A percentile compares a stretch with the other conserved stretches of the same genome.
Conservation (phyloP, 139 green algal species). For the Chlorella sp. region DNA sequence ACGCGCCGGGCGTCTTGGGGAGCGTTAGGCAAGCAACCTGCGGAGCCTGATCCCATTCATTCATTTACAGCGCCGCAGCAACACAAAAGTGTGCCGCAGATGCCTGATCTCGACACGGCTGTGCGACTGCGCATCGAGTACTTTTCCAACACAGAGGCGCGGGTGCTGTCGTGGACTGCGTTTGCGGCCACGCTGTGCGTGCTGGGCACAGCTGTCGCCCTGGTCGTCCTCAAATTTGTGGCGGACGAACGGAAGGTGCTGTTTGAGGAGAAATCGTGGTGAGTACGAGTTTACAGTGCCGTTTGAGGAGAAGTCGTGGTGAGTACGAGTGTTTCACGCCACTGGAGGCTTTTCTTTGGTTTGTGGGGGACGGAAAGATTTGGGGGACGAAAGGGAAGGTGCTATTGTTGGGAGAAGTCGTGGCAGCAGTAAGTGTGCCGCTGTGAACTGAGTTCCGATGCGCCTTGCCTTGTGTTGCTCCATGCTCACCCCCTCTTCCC, state of each 20-base stretch:
- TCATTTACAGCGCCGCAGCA: no score
- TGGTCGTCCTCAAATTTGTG: conserved; percentile 9
- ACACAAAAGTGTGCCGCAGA: no score
- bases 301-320: conserved; percentile 1
- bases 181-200: not conserved
- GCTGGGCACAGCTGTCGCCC: not conserved
- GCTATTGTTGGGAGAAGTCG: not conserved
- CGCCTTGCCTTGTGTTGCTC: no score
- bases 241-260: not conserved
- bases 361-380: no score
- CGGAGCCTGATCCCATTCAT: not conserved
- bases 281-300: not conserved
- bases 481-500: not conserved
- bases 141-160: not conserved
- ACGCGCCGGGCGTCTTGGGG: no score
- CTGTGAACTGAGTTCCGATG: no score
- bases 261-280: conserved; percentile 1
- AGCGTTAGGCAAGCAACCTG: not conserved
- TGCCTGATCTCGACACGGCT: not conserved
- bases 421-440: no score
- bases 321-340: not conserved
- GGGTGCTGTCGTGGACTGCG: not conserved
- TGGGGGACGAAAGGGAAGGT: no score
- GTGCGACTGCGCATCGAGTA: conserved; percentile 11
- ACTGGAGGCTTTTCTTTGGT: not conserved